Percentiles rank a stretch among this genome's conserved stretches.
These are phyloP conservation scores for Ensete ventricosum DNA, from an alignment of 176 grass and related monocot species.

Conservation along the genomic window DNA sequence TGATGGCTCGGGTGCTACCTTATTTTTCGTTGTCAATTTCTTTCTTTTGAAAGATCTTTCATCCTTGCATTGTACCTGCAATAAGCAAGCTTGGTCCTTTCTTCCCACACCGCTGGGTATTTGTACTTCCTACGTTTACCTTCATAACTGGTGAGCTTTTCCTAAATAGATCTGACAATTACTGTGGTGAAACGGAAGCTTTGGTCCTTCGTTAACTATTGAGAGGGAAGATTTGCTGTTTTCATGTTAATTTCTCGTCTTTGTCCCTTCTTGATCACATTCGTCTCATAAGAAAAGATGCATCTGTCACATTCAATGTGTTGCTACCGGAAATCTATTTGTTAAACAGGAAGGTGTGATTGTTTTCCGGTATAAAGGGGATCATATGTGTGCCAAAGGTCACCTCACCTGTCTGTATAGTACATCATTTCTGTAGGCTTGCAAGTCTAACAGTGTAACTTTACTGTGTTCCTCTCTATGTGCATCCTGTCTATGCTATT, in stretches of 20 bases:
- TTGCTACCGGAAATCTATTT: too few species aligned
- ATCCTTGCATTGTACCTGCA: too few species aligned
- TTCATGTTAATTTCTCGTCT: not conserved
- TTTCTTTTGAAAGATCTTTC: not conserved
- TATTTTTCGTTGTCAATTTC: not conserved
- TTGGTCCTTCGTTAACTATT: not conserved
- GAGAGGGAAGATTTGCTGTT: not conserved
- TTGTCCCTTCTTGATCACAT: not conserved
- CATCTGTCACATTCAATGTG: too few species aligned
- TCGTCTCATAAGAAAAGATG: too few species aligned
- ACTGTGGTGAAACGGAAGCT: not conserved
- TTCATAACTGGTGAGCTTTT: not conserved
- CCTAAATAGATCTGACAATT: not conserved
- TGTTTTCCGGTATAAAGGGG: not conserved
- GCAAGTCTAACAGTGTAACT: not conserved
- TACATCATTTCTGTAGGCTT: not conserved
- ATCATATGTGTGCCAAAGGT: not conserved
- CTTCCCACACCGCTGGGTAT: not conserved
- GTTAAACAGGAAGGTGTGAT: too few species aligned
- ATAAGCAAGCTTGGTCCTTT: not conserved
- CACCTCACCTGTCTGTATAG: not conserved
- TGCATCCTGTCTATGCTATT: not conserved
- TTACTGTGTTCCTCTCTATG: not conserved
- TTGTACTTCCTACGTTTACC: not conserved
- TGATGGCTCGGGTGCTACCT: not conserved